Base-by-base conservation (phyloP, 164 flowering plant genomes). In the Annona squamosa region DNA sequence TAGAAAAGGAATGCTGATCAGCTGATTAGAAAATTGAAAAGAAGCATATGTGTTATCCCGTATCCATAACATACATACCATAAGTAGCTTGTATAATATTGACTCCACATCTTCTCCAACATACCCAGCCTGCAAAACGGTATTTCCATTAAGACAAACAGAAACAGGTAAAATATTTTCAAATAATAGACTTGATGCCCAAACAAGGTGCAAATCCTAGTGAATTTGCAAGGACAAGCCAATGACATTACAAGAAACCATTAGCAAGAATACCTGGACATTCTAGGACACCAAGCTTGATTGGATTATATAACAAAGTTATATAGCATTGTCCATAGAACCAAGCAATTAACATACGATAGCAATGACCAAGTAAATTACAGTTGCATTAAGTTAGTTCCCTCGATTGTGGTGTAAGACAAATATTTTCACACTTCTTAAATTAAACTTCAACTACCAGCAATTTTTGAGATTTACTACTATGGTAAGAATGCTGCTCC, bases 81-180 rank as follows among this genome's bases (percentile, higher is more conserved):
- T 81, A 63, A 94, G 97, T 68, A 94, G 79, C 78, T 94, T 94
- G 76, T 92, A 85, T 81, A 94, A 79, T 81, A 94, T 94, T 42
- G 99, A 92, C 78, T 94, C 99, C 67, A 94, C 99, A 84, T 94
- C 99, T 81, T 94, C 99, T 70, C 99, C 99, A 74, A 94, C 99
- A 79, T 94, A 94, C 76, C 73, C 73, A 52, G 73, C 73, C 73
- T 71, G 73, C 18, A 41, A 59, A 19, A 46, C 63, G 52, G 72
- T 44, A 42, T 44, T 45, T 44, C 9, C 9, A 3, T 52, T 52
- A 52, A 9, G 13, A 13, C n/a, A n/a, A 5, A 6, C 46, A 3
- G 10, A 44, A 13, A 68, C 18, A 68, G 52, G 4, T 45, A 17
- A 68, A 68, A 68, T 18, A 9, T 44, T 63, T 68, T 7, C 48